Evolutionary conservation across 2,329 filamentous ascomycete genomes (phyloP).

Genomic region (Nigrospora osmanthi): DNA sequence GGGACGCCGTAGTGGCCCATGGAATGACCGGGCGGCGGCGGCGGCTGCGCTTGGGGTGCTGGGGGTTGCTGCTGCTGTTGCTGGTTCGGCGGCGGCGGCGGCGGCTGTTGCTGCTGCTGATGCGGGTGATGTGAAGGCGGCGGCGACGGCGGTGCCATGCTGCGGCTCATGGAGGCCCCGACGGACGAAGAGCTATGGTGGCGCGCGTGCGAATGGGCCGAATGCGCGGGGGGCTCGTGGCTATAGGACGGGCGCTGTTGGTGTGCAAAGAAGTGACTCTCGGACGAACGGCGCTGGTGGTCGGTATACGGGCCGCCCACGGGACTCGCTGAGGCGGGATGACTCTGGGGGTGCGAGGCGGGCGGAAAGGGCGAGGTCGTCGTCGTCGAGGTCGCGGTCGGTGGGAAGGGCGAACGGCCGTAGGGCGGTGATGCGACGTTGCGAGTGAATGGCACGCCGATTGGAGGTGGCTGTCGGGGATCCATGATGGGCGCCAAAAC

Average conservation of each 20-base stretch:
- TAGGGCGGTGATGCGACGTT: constrained; percentile 7
- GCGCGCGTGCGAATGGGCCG: constrained; percentile 17
- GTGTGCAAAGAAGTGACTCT: constrained; percentile 20
- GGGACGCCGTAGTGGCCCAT: constrained; percentile 19
- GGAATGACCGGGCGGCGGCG: constrained; percentile 16
- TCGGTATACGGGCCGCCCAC: constrained; percentile 5
- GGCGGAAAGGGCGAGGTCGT: constrained; percentile 4
- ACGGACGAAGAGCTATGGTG: constrained; percentile 23
- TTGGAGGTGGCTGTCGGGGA: constrained; percentile 4
- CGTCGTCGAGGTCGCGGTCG: constrained; percentile 2
- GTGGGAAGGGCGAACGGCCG: constrained; percentile 9
- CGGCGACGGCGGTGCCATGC: constrained; percentile 20
- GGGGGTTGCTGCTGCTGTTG: background rate
- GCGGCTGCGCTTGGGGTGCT: constrained; percentile 5
- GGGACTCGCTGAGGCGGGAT: constrained; percentile 19
- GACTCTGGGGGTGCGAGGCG: constrained; percentile 15
- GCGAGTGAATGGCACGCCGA: constrained; percentile 4
- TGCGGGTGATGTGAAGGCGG: constrained; percentile 15
- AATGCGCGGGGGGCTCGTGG: constrained; percentile 19
- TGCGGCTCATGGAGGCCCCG: constrained; percentile 15
- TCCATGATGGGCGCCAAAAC: constrained; percentile 2
- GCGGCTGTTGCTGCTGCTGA: constrained; percentile 2
- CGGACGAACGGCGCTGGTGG: constrained; percentile 20
- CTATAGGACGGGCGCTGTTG: constrained; percentile 15
- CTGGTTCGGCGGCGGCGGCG: background rate